These are phyloP conservation scores for Jimgerdemannia lactiflua DNA, from an alignment of 192 early-diverging fungal species.

Conservation along the genomic window DNA sequence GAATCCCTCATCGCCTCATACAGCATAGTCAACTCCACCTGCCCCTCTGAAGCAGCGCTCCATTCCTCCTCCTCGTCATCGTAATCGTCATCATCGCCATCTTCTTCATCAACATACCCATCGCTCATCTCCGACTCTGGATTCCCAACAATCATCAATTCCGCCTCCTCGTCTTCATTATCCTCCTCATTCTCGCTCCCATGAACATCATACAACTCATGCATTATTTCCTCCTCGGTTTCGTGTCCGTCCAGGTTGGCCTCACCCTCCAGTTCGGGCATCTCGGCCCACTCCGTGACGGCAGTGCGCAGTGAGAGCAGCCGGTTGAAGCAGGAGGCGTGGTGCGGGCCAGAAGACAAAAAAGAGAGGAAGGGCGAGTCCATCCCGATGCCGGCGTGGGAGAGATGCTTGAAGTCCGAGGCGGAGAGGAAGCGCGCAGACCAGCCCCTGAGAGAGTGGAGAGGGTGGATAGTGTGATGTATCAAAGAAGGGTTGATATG, in stretches of 20 bases:
- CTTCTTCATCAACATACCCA: constrained; percentile 14
- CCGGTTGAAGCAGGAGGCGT: constrained; percentile 25
- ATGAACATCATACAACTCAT: constrained; percentile 22
- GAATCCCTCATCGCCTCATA: constrained; percentile 6
- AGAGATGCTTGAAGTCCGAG: constrained; percentile 2
- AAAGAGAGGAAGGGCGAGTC: constrained; percentile 1
- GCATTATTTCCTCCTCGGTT: constrained; percentile 22
- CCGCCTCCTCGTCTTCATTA: constrained; percentile 11
- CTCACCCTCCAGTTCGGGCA: constrained; percentile 14
- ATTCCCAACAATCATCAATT: constrained; percentile 12
- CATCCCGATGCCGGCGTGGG: neutral
- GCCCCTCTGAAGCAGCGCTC: too few species aligned
- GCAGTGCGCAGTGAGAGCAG: constrained; percentile 19
- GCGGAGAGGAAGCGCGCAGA: constrained; percentile 9
- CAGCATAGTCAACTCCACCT: constrained; percentile 10
- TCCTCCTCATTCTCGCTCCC: constrained; percentile 18
- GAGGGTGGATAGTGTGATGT: constrained; percentile 17
- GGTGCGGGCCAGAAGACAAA: constrained; percentile 16
- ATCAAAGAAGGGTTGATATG: too few species aligned
- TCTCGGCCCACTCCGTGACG: constrained; percentile 12
- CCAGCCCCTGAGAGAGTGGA: constrained; percentile 19
- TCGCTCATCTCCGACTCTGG: constrained; percentile 23
- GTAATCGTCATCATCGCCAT: constrained; percentile 7
- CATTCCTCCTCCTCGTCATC: constrained; percentile 16
- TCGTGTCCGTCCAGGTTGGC: constrained; percentile 17